Percentiles rank a stretch among this genome's conserved stretches.
phyloP scores from a whole-genome alignment of 352 stramenopile species.

The Phytophthora meadii region DNA sequence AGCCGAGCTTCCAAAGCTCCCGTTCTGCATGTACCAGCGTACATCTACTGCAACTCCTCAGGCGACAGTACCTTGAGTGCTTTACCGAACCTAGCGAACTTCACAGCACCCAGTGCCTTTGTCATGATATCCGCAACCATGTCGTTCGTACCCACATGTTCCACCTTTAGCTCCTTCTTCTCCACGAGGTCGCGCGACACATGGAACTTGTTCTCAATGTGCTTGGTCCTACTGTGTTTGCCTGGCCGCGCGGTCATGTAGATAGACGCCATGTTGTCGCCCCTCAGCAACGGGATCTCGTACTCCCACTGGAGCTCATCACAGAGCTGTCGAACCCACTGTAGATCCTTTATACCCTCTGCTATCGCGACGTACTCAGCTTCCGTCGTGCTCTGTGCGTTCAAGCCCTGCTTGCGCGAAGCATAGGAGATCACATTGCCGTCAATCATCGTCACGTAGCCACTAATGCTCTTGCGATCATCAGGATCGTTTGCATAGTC shows the following conservation, averaged over 20 bases:
- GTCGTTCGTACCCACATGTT: slow-evolving; percentile 6
- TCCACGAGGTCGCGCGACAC: neutral
- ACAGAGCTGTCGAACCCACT: slow-evolving; percentile 21
- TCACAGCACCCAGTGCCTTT: neutral
- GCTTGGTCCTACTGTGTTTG: neutral
- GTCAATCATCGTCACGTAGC: slow-evolving; percentile 31
- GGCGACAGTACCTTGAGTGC: slow-evolving; percentile 2
- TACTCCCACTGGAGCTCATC: slow-evolving; percentile 10
- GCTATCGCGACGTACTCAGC: slow-evolving; percentile 37
- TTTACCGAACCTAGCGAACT: neutral
- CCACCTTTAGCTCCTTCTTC: neutral
- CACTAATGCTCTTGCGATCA: slow-evolving; percentile 32
- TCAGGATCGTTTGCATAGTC: slow-evolving; percentile 35
- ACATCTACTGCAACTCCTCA: neutral
- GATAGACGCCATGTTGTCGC: slow-evolving; percentile 5
- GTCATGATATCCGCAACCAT: slow-evolving; percentile 11
- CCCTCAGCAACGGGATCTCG: neutral
- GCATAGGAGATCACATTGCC: slow-evolving; percentile 26
- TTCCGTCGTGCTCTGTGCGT: slow-evolving; percentile 34
- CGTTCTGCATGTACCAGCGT: neutral
- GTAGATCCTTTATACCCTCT: slow-evolving; percentile 22
- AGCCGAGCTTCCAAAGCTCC: neutral
- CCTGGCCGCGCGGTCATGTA: neutral
- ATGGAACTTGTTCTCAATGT: slow-evolving; percentile 8
- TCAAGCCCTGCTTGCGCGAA: slow-evolving; percentile 37